Conservation (phyloP, 1,284 basidiomycete species). For the Volvariella surrecta region DNA sequence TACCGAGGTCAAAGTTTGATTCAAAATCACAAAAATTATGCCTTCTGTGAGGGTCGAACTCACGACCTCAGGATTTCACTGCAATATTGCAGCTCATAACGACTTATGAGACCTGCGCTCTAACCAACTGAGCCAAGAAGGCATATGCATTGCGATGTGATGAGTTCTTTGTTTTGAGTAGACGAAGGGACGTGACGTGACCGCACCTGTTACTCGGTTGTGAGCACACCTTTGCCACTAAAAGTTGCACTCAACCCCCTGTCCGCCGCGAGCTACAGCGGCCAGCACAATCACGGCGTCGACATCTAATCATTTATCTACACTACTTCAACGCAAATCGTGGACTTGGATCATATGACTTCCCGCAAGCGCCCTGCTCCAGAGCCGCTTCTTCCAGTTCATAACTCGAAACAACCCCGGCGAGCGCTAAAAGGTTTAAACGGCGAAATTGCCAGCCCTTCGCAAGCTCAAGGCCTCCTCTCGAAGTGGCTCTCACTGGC, state of each 20-base stretch:
- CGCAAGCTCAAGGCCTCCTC: constrained; percentile 16
- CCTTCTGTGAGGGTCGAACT: constrained; percentile 46
- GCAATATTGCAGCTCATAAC: constrained; percentile 19
- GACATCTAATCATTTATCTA: no score
- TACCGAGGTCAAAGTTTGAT: no score
- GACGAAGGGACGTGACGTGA: no score
- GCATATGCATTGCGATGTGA: no score
- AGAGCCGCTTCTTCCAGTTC: constrained; percentile 20
- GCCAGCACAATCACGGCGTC: no score
- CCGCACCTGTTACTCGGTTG: no score
- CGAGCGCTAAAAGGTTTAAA: constrained; percentile 16
- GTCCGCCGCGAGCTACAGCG: no score
- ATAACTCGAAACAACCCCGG: constrained; percentile 24
- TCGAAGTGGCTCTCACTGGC: constrained; percentile 21
- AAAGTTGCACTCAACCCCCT: no score
- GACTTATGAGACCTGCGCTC: constrained; percentile 24
- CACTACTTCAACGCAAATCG: no score
- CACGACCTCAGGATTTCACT: constrained; percentile 48
- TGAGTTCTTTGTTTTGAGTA: no score
- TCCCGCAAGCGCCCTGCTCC: constrained; percentile 25
- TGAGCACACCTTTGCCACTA: no score
- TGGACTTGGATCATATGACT: constrained; percentile 16
- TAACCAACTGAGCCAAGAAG: constrained; percentile 26
- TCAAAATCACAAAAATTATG: constrained; percentile 10
- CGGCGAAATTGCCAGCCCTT: constrained; percentile 15